Conservation (phyloP, 2,329 filamentous ascomycete genomes). For the Fusarium coffeatum region DNA sequence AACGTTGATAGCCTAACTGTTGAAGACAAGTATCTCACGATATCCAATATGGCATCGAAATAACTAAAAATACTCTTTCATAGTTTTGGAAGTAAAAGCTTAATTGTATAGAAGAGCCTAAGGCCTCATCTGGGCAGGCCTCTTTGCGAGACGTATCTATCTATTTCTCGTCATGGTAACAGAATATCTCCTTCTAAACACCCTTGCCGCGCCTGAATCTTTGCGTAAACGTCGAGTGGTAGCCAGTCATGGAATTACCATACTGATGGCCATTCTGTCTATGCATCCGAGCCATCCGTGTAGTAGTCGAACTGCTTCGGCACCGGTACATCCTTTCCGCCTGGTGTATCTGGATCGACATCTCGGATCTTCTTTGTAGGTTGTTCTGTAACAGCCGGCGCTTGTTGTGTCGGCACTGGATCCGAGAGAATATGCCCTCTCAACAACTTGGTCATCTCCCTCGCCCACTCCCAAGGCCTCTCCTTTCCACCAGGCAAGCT, state of each 20-base stretch:
- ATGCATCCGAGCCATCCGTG: conserved; percentile 46
- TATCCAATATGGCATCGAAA: background rate
- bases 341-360: conserved; percentile 44
- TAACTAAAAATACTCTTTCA: too few relatives aligned
- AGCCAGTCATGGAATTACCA: background rate
- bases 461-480: conserved; percentile 83
- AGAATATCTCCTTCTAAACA: background rate
- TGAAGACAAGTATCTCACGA: background rate
- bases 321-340: conserved; percentile 45
- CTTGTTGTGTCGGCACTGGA: background rate
- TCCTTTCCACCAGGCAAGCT: conserved; percentile 71
- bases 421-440: conserved; percentile 43
- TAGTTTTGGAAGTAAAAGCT: background rate
- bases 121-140: background rate
- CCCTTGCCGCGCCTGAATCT: background rate
- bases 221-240: background rate
- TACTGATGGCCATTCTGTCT: background rate
- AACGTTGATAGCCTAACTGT: background rate
- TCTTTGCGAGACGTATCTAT: background rate
- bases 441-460: conserved; percentile 67
- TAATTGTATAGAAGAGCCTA: background rate
- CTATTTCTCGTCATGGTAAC: background rate
- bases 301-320: conserved; percentile 52
- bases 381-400: background rate
- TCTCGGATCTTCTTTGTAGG: conserved; percentile 5